phyloP scores from a whole-genome alignment of 805 yeast genomes.

The Pachysolen tannophilus region DNA sequence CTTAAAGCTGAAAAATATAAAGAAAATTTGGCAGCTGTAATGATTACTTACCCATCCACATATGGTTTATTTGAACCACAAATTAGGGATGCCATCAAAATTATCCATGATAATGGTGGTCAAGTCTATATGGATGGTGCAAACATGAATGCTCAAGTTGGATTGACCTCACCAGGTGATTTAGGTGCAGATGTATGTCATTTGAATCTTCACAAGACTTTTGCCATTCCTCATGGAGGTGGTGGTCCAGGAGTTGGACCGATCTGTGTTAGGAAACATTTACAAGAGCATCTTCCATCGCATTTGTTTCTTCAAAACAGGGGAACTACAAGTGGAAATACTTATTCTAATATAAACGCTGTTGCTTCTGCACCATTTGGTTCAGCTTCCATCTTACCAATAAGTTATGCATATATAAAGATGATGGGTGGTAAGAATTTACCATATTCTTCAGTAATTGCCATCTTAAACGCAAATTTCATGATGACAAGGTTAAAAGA shows the following conservation, averaged over 20 bases:
- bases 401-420: constrained; percentile 91
- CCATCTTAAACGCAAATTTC: constrained; percentile 93
- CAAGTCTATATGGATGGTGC: constrained; percentile 98
- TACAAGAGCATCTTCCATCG: constrained; percentile 73
- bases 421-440: constrained; percentile 83
- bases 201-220: constrained; percentile 92
- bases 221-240: constrained; percentile 98
- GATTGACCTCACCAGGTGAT: constrained; percentile 95
- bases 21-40: constrained; percentile 74
- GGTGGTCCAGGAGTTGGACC: constrained; percentile 99
- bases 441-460: constrained; percentile 81
- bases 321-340: constrained; percentile 38
- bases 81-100: constrained; percentile 75
- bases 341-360: constrained; percentile 48
- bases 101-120: constrained; percentile 82
- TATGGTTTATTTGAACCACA: constrained; percentile 95
- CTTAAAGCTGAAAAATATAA: constrained; percentile 64
- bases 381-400: constrained; percentile 87
- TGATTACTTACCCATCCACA: constrained; percentile 97
- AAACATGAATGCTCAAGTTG: constrained; percentile 98
- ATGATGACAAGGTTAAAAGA: constrained; percentile 74
- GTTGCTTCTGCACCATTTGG: constrained; percentile 95
- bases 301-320: constrained; percentile 57
- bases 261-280: constrained; percentile 81
- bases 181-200: constrained; percentile 98